Evolutionary conservation across 257 asterid species (phyloP).

Genomic region (Solanum raphanifolium): DNA sequence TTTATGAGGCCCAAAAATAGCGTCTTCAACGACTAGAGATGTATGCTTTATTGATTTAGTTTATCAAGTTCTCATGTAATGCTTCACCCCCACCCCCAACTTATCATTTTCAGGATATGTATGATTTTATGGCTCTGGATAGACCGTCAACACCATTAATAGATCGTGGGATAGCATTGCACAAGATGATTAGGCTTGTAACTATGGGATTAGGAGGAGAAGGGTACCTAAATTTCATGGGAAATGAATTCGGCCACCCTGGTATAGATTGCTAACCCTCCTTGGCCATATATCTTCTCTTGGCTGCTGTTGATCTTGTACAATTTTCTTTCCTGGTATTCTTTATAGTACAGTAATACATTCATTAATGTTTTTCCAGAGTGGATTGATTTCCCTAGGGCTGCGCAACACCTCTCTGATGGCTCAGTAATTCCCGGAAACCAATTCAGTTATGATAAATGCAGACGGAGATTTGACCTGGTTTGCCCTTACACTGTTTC

Average conservation of each 20-base stretch:
- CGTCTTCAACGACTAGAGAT: neutral
- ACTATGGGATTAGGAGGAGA: conserved; percentile 99
- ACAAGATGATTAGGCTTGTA: conserved; percentile 94
- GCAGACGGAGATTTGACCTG: conserved; percentile 97
- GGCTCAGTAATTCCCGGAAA: conserved; percentile 72
- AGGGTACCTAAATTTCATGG: conserved; percentile 99
- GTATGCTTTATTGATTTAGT: neutral
- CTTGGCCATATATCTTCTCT: neutral
- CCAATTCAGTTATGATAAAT: conserved; percentile 74
- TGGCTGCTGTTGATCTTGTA: neutral
- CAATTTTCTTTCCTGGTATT: neutral
- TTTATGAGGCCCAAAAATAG: neutral
- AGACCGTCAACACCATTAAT: conserved; percentile 81
- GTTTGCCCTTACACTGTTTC: conserved; percentile 22
- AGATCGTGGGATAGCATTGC: conserved; percentile 98
- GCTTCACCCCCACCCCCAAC: neutral
- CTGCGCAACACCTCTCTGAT: conserved; percentile 66
- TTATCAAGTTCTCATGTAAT: neutral
- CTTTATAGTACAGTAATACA: neutral
- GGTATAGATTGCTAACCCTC: conserved; percentile 33
- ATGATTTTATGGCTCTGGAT: conserved; percentile 96
- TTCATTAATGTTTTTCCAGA: conserved; percentile 34
- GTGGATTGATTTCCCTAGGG: conserved; percentile 99
- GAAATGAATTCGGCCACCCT: conserved; percentile 99
- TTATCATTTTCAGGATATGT: conserved; percentile 71